Evolutionary conservation across 2,329 filamentous ascomycete species (phyloP), one percentile per base, ranked within the genome.

Genomic region (Sphaceloma murrayae): DNA sequence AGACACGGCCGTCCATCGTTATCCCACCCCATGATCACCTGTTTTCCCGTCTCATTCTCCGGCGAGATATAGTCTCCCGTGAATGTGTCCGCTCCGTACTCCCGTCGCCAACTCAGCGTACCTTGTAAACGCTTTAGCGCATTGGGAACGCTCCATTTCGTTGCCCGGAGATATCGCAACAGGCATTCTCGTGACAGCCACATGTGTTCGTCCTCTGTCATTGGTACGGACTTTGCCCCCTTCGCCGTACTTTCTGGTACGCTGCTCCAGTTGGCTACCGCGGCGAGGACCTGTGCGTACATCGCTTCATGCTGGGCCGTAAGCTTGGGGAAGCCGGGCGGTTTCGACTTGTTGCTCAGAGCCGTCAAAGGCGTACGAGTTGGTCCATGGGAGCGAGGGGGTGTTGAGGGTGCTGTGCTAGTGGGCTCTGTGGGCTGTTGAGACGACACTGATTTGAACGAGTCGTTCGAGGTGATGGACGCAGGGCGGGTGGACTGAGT

Each of bases 11-110:
- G 74, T 39, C 75, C 82, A 49, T 85, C 70, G 48, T 81, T 84
- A 67, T 98, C 91, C 64, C 79, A 98, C 31, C 91, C 91, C 14
- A 91, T 64, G 47, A 94, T 73, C 47, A 94, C 73, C 63, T 96
- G 89, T 70, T 98, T 98, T 53, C 91, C 91, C 7, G 89, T 96
- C 67, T 89, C 87, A 62, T 95, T 94, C 69, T 98, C 91, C 9
- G 84, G 78, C 1, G 83, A 86, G 57, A 96, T 89, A 65, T 94
- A 83, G 6, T 95, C 88, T 7, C 82, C 72, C 0, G 85, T 88
- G 57, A 87, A 75, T 43, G 75, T 78, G 49, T 84, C 77, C 46
- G 93, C 72, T 36, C 86, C 87, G 58, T 94, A 98, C 58, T 94
- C 87, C 46, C 89, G 76, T 34, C 91, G 78, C 91, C 91, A 98